A percentile compares a stretch with the other conserved stretches of the same genome.
These are phyloP conservation scores for Kodamaea alishanica DNA, from an alignment of 1,139 yeast genomes.

Conservation along the genomic window DNA sequence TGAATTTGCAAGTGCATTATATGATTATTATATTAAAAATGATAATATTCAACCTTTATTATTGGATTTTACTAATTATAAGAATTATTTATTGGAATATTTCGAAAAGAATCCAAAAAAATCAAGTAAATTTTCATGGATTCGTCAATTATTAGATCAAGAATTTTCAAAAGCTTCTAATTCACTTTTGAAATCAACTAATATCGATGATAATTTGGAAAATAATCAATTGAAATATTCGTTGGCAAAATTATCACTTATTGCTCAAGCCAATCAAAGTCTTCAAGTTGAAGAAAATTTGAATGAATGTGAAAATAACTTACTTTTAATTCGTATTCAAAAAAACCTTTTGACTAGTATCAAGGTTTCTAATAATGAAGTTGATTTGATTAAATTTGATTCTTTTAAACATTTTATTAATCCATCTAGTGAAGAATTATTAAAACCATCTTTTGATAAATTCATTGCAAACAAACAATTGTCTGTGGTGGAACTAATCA, in stretches of 20 bases:
- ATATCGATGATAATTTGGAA: slow-evolving; percentile 37
- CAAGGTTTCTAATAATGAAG: neutral
- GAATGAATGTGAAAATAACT: slow-evolving; percentile 44
- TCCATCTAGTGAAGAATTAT: slow-evolving; percentile 20
- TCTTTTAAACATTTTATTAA: slow-evolving; percentile 19
- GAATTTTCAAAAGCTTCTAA: slow-evolving; percentile 51
- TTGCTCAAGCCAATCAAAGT: slow-evolving; percentile 23
- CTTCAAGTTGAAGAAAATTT: slow-evolving; percentile 22
- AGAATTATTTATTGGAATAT: slow-evolving; percentile 49
- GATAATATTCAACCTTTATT: slow-evolving; percentile 55
- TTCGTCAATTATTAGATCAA: slow-evolving; percentile 53
- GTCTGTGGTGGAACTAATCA: slow-evolving; percentile 47
- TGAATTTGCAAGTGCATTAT: slow-evolving; percentile 64
- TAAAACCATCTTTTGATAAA: slow-evolving; percentile 31
- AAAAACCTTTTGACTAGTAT: slow-evolving; percentile 30
- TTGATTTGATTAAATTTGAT: slow-evolving; percentile 1
- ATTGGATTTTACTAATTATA: slow-evolving; percentile 54
- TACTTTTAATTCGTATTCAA: slow-evolving; percentile 49
- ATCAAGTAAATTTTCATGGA: slow-evolving; percentile 69
- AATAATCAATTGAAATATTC: slow-evolving; percentile 60
- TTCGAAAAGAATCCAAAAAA: slow-evolving; percentile 45
- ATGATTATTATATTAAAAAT: slow-evolving; percentile 52
- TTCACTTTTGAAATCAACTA: slow-evolving; percentile 41
- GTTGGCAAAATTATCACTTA: slow-evolving; percentile 59
- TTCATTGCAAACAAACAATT: slow-evolving; percentile 42